These are phyloP conservation scores for Tranzscheliella williamsii DNA, from an alignment of 1,284 basidiomycete species.

Conservation along the genomic window DNA sequence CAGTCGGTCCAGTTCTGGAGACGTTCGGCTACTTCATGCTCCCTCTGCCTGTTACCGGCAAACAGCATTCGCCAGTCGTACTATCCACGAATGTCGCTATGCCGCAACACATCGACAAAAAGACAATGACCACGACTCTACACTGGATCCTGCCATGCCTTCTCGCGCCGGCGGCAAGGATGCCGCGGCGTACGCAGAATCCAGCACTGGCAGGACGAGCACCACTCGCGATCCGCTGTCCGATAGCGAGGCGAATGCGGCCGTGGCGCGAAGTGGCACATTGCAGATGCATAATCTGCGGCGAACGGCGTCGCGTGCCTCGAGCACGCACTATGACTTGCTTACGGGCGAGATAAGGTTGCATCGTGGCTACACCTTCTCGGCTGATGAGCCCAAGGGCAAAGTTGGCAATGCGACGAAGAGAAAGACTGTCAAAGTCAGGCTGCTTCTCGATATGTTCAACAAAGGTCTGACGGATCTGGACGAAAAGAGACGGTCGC, in stretches of 20 bases:
- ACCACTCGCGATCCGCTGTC: conserved; percentile 26
- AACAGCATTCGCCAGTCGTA: conserved; percentile 77
- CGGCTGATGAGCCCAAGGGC: conserved; percentile 54
- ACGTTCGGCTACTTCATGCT: conserved; percentile 74
- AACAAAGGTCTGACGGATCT: conserved; percentile 21
- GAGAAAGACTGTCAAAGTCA: conserved; percentile 35
- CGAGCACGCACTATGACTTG: conserved; percentile 62
- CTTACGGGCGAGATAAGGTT: conserved; percentile 52
- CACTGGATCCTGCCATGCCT: conserved; percentile 61
- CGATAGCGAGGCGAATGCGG: conserved; percentile 3
- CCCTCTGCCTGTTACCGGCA: conserved; percentile 75
- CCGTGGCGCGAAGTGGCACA: conserved; percentile 1
- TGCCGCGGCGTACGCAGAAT: conserved; percentile 9
- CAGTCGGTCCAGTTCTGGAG: conserved; percentile 86
- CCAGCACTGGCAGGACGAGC: conserved; percentile 16
- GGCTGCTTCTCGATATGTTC: conserved; percentile 22
- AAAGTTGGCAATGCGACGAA: conserved; percentile 1
- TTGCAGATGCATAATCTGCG: conserved; percentile 47
- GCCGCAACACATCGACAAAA: conserved; percentile 57
- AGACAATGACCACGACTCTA: conserved; percentile 62
- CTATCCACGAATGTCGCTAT: conserved; percentile 83
- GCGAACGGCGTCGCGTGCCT: conserved; percentile 46
- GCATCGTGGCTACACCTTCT: conserved; percentile 59
- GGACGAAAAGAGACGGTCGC: conserved; percentile 20
- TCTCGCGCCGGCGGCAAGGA: conserved; percentile 19